A percentile compares a stretch with the other conserved stretches of the same genome.
Evolutionary conservation across 768 basidiomycete genomes (phyloP).

Genomic region (Boletus pseudopeckii): DNA sequence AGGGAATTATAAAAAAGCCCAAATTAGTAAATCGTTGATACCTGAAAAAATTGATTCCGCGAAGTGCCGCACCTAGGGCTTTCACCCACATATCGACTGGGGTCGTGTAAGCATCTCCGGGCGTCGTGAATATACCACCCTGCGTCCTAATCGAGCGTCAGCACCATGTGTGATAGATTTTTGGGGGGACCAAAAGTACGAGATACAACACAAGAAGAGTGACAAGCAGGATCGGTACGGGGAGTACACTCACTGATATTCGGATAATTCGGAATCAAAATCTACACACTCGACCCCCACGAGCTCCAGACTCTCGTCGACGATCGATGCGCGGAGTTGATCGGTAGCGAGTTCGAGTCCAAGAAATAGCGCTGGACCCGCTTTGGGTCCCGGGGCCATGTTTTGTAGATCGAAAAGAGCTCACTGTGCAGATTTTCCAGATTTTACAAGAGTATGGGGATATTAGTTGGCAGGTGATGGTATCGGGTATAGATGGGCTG

Average conservation of each 20-base stretch:
- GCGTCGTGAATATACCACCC: slow-evolving; percentile 82
- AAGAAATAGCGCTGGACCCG: slow-evolving; percentile 61
- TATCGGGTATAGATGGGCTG: slow-evolving; percentile 30
- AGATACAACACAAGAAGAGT: neutral
- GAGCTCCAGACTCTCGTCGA: slow-evolving; percentile 79
- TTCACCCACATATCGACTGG: slow-evolving; percentile 92
- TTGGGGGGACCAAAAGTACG: neutral
- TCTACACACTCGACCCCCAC: slow-evolving; percentile 81
- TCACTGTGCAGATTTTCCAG: slow-evolving; percentile 4
- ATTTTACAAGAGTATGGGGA: slow-evolving; percentile 3
- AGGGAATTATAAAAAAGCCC: slow-evolving; percentile 28
- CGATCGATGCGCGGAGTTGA: slow-evolving; percentile 77
- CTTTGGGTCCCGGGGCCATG: slow-evolving; percentile 38
- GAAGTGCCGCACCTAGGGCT: slow-evolving; percentile 55
- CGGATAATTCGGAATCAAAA: slow-evolving; percentile 74
- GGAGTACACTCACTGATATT: slow-evolving; percentile 66
- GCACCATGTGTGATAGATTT: slow-evolving; percentile 12
- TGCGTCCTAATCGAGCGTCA: slow-evolving; percentile 56
- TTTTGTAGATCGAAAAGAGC: slow-evolving; percentile 6
- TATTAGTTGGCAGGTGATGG: slow-evolving; percentile 22
- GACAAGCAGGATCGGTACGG: neutral
- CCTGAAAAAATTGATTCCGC: slow-evolving; percentile 63
- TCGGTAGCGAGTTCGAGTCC: slow-evolving; percentile 85
- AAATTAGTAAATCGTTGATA: slow-evolving; percentile 36
- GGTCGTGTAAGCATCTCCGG: slow-evolving; percentile 83